Base-by-base conservation (phyloP, 345 rosid species). In the Hypericum perforatum region DNA sequence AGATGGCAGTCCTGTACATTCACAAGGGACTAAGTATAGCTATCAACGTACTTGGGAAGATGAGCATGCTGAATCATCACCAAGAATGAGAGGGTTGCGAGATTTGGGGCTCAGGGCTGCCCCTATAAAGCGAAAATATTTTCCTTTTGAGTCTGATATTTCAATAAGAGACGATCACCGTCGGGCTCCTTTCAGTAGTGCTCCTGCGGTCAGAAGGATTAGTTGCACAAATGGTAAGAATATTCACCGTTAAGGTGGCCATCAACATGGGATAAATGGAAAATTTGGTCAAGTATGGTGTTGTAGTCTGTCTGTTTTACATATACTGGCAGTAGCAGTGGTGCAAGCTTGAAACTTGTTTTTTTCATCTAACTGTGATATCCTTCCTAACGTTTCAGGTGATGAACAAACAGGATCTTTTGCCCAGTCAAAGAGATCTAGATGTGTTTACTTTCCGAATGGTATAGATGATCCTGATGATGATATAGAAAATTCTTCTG, bases 21-120 rank as follows among this genome's bases (percentile, higher is more conserved):
- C 44, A 14, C 65, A 45, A 40, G 69, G 75, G 22, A 39, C 53
- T 52, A 70, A 63, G 62, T 81, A 71, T 36, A 74, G 49, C 50
- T 61, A 66, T 50, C 78, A 62, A 44, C 67, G 65, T n/a, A 60
- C 60, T 49, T 63, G 57, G 47, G 92, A 78, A 43, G 81, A 76
- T 56, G 84, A 67, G 53, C 67, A 65, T 53, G 64, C 63, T 63
- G 82, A 79, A 57, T 77, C 45, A 59, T 64, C 53, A 57, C 92
- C 87, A 41, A 77, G 88, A 46, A 82, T 82, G 96, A 89, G 95
- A 79, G 95, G 85, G 42, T 71, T 84, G 75, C 89, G 79, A 64
- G 96, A 94, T 67, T 76, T 89, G 47, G 95, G 92, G 60, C 80
- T 76, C 41, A 82, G 65, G 76, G 74, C 79, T 57, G 44, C 78